Evolutionary conservation across 495 filamentous ascomycete genomes (phyloP), one percentile per base, ranked within the genome.

Genomic region (Hyaloscypha bicolor): DNA sequence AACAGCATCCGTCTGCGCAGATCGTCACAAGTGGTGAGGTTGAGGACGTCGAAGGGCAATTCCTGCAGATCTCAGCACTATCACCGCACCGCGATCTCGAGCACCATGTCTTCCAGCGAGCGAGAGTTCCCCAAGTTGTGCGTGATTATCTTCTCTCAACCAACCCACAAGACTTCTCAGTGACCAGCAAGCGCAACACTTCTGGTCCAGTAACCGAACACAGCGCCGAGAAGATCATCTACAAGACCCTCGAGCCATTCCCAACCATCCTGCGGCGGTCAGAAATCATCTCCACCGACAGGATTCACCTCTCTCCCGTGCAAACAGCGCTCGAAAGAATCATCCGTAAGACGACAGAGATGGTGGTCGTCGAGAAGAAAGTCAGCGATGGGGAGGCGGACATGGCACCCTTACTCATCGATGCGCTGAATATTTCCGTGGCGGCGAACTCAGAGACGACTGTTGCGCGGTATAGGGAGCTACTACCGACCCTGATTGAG

Each of bases 301-400:
- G 58, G 0, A 14, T 74, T 3, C 64, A 68, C 48, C 62, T 72
- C 2, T 39, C 35, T 37, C 29, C 72, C 30, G 16, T 74, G 14
- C 90, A 98, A 73, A 94, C 93, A 8, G 95, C 91, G 5, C 85
- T 98, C 55, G 94, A 97, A 75, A 86, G 94, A n/a, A 92, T 96
- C 42, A 88, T 90, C 73, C 86, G 93, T 60, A 97, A 97, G 82
- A 95, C 94, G 12, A 85, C 89, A 58, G 96, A 99, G 75, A 83
- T 99, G 78, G 79, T 85, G 11, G 71, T 83, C 12, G 77, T 97
- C 9, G 93, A 96, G 74, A 90, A 88, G 72, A 86, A 87, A 48
- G 83, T 93, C n/a, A 78, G 82, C 6, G 89, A 93, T 25, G 90
- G 91, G 9, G 92, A 95, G 55, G 87, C 89, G 60, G 82, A 91